phyloP scores from a whole-genome alignment of 2,329 filamentous ascomycete species.

The Zymoseptoria ardabiliae region DNA sequence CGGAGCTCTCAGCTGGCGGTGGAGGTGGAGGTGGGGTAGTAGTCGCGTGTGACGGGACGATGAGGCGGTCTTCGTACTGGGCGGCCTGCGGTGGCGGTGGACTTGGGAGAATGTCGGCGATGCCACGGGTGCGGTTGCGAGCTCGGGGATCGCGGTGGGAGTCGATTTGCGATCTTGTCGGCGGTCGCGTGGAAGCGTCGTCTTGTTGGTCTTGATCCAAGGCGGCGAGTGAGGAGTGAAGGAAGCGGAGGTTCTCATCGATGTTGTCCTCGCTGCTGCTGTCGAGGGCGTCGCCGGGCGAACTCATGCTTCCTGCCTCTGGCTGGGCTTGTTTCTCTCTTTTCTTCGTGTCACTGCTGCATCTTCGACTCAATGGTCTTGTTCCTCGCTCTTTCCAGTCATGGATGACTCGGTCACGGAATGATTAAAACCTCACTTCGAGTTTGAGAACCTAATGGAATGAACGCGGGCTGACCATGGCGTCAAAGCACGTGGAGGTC shows the following conservation, averaged over 20 bases:
- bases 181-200: neutral
- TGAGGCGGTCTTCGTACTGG: neutral
- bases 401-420: neutral
- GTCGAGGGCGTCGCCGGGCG: neutral
- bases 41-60: neutral
- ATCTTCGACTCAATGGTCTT: neutral
- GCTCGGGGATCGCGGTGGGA: slow-evolving; percentile 19
- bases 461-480: neutral
- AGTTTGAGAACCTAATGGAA: neutral
- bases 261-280: slow-evolving; percentile 27
- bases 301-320: neutral
- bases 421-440: neutral
- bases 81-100: slow-evolving; percentile 1
- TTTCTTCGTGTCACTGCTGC: neutral
- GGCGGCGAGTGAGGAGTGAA: slow-evolving; percentile 38
- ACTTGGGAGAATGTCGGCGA: neutral
- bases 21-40: neutral
- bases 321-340: neutral
- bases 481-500: neutral
- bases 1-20: slow-evolving; percentile 19
- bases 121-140: neutral
- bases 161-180: slow-evolving; percentile 12
- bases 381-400: neutral
- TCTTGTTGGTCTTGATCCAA: slow-evolving; percentile 11
- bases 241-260: slow-evolving; percentile 44